Percentiles rank a stretch among this genome's conserved stretches.
phyloP scores from a whole-genome alignment of 2,329 filamentous ascomycete genomes.

The Talaromyces atroroseus region DNA sequence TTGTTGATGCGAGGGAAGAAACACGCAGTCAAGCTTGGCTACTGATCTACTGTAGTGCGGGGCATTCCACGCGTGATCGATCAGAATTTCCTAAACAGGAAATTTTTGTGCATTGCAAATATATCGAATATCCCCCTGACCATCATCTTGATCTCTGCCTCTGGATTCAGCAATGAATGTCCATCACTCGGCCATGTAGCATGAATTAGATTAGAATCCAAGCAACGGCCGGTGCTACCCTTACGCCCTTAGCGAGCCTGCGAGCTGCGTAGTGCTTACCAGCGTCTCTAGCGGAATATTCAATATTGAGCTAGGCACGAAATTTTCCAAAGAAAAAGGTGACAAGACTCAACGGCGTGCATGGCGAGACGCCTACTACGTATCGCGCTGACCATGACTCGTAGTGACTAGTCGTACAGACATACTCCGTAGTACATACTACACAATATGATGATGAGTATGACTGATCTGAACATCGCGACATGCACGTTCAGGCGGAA shows the following conservation, averaged over 20 bases:
- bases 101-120: neutral
- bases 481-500: neutral
- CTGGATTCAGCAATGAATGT: too few species aligned
- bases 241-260: too few species aligned
- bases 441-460: neutral
- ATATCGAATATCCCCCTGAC: too few species aligned
- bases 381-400: neutral
- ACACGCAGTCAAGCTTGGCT: neutral
- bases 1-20: neutral
- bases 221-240: too few species aligned
- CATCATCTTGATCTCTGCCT: too few species aligned
- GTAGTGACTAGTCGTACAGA: neutral
- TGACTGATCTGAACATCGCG: neutral
- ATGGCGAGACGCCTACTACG: neutral
- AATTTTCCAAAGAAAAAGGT: neutral
- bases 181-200: neutral
- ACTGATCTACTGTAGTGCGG: too few species aligned
- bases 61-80: neutral
- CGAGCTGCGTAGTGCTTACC: too few species aligned
- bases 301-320: too few species aligned
- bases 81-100: neutral
- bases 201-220: too few species aligned
- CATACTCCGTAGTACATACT: neutral
- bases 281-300: too few species aligned
- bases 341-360: neutral